Base-by-base conservation (phyloP, 441 rosid species). In the Pelargonium fulgidum region DNA sequence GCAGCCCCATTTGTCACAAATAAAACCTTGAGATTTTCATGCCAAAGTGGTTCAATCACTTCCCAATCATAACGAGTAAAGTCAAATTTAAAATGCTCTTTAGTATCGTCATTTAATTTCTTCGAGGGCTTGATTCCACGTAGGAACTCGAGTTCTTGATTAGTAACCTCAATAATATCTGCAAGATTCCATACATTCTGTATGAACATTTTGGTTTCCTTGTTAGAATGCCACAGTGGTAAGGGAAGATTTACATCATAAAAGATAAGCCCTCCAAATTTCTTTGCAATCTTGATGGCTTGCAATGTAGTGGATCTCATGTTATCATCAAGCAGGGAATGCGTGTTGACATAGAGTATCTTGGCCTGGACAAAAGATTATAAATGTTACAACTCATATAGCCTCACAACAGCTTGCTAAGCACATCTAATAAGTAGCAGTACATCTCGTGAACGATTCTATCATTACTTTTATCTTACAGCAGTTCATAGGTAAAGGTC, bases 1-100 rank as follows among this genome's bases (percentile, higher is more conserved):
- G 96, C 88, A 85, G 96, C 91, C 54, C 98, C 97, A 72, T 93
- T 91, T 67, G 96, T 91, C 70, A 89, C 92, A 84, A 93, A 85
- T 82, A 93, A 78, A 64, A 86, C 87, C 84, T 84, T 80, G 64
- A 91, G 92, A 77, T 84, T 87, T 62, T 88, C 90, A 62, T 83
- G 96, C 97, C 98, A 93, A 64, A 89, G 85, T 70, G 88, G 89
- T 17, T 76, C 83, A 73, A 89, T 75, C 19, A 80, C 84, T 78
- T 86, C 95, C 17, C 82, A 84, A 48, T 75, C 82, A 75, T 88
- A 84, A 73, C 89, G 92, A 13, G 78, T 73, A 82, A 93, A 91
- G 83, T 88, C 91, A 12, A 86, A 85, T 61, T 70, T 76, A 33
- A 33, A 33, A 33, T 33, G 39, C 0, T 75, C 82, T 56, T 87